Evolutionary conservation across 1,284 basidiomycete species (phyloP).

Genomic region (Heterobasidion annosum): DNA sequence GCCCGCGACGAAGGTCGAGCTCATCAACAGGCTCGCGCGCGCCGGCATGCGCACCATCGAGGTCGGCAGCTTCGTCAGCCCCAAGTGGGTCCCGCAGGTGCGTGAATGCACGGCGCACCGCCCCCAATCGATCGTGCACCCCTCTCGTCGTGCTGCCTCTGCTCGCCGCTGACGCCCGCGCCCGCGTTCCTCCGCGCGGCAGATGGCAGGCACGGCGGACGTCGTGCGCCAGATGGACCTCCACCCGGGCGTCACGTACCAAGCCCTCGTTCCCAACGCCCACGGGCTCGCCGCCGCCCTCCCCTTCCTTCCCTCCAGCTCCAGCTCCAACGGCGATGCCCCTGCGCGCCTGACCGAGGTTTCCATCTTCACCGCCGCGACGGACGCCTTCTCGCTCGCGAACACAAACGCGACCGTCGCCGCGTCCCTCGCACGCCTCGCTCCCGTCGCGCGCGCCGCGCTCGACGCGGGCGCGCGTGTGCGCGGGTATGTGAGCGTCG

Average conservation of each 20-base stretch:
- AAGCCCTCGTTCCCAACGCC: conserved; percentile 83
- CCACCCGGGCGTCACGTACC: conserved; percentile 54
- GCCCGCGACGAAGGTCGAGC: conserved; percentile 69
- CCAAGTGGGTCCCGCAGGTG: conserved; percentile 91
- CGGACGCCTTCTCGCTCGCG: conserved; percentile 43
- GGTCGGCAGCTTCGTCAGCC: conserved; percentile 87
- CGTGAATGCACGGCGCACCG: conserved; percentile 11
- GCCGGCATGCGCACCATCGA: conserved; percentile 77
- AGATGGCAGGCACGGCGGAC: conserved; percentile 85
- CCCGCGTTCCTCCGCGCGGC: neutral
- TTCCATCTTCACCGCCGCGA: conserved; percentile 84
- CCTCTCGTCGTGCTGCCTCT: neutral
- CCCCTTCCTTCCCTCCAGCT: conserved; percentile 33
- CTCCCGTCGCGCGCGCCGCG: conserved; percentile 57
- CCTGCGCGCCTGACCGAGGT: conserved; percentile 66
- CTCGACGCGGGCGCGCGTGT: conserved; percentile 59
- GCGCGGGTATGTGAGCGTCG: conserved; percentile 82
- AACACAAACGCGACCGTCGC: conserved; percentile 78
- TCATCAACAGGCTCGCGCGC: conserved; percentile 67
- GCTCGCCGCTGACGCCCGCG: neutral
- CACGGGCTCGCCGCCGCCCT: conserved; percentile 69
- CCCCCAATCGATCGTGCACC: too few species aligned
- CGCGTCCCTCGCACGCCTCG: conserved; percentile 65
- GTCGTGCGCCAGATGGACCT: conserved; percentile 54
- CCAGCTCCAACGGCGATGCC: too few species aligned